phyloP scores from a whole-genome alignment of 2,329 filamentous ascomycete species.

The Microascus cirrosus region DNA sequence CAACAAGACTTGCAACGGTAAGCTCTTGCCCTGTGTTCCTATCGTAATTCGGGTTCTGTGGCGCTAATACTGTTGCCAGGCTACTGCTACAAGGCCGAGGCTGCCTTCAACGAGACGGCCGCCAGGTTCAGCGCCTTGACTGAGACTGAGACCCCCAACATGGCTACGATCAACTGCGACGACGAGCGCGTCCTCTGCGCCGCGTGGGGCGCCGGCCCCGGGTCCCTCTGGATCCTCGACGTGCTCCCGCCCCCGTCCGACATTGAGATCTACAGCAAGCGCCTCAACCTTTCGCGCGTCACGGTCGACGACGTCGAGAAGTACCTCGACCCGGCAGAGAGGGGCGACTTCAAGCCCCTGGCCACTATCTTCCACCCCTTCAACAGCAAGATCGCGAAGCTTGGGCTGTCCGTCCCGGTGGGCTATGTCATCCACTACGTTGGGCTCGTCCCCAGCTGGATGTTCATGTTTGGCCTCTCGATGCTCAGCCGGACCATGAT shows the following conservation, averaged over 20 bases:
- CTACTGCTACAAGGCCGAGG: conserved; percentile 52
- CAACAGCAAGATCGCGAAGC: conserved; percentile 53
- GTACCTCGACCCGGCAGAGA: conserved; percentile 34
- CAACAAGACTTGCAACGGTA: conserved; percentile 68
- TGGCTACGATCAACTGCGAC: conserved; percentile 65
- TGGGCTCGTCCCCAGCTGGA: conserved; percentile 59
- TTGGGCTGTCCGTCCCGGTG: conserved; percentile 49
- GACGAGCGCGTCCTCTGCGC: conserved; percentile 65
- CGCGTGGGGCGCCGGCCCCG: conserved; percentile 55
- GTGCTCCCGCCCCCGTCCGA: conserved; percentile 53
- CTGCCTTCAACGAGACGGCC: conserved; percentile 56
- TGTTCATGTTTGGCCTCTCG: conserved; percentile 66
- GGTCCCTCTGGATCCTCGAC: conserved; percentile 56
- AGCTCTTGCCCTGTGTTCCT: conserved; percentile 11
- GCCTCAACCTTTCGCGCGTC: conserved; percentile 58
- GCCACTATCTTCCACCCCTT: conserved; percentile 69
- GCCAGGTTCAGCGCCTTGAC: conserved; percentile 45
- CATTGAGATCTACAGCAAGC: conserved; percentile 52
- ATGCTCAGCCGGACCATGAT: conserved; percentile 65
- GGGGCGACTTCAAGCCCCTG: conserved; percentile 35
- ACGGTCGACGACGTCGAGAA: conserved; percentile 49
- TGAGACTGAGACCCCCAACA: conserved; percentile 50
- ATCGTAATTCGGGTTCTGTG: background rate
- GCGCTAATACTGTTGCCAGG: conserved; percentile 27
- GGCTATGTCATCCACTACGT: conserved; percentile 61